A percentile compares a stretch with the other conserved stretches of the same genome.
Conservation (phyloP, 2,329 filamentous ascomycete genomes). For the Metarhizium anisopliae region DNA sequence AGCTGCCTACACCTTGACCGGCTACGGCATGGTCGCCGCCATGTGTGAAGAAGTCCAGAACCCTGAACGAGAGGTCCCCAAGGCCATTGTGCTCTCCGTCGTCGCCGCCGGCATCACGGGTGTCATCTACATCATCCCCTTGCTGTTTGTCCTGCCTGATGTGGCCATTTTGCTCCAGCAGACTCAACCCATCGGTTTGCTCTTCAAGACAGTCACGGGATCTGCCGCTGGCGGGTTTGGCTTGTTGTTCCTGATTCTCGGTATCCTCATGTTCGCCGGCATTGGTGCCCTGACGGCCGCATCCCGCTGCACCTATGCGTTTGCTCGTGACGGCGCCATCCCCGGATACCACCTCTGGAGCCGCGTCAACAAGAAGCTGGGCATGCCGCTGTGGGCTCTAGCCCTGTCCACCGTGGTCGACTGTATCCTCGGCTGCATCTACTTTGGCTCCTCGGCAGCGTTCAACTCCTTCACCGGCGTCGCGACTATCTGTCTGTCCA, state of each 20-base stretch:
- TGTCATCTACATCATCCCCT: conserved; percentile 56
- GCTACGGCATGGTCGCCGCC: conserved; percentile 44
- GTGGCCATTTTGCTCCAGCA: conserved; percentile 54
- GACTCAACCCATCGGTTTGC: conserved; percentile 63
- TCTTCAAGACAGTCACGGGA: conserved; percentile 70
- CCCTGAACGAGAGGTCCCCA: conserved; percentile 52
- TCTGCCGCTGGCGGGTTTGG: conserved; percentile 66
- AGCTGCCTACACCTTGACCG: conserved; percentile 32
- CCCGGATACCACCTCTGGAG: conserved; percentile 60
- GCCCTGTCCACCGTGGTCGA: conserved; percentile 59
- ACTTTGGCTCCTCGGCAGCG: conserved; percentile 67
- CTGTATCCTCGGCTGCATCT: conserved; percentile 66
- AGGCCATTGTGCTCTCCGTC: conserved; percentile 60
- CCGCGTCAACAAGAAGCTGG: conserved; percentile 53
- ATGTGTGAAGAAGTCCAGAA: conserved; percentile 55
- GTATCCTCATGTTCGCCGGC: conserved; percentile 69
- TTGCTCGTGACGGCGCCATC: conserved; percentile 66
- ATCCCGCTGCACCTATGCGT: conserved; percentile 66
- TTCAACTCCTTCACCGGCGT: conserved; percentile 76
- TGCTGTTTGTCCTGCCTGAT: conserved; percentile 68
- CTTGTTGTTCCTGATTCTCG: conserved; percentile 65
- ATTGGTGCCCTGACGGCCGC: conserved; percentile 67
- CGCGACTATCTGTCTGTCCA: conserved; percentile 68
- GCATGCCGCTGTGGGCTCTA: conserved; percentile 63
- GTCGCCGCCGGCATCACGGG: conserved; percentile 56